A percentile compares a stretch with the other conserved stretches of the same genome.
Evolutionary conservation across 2,329 filamentous ascomycete genomes (phyloP).

Genomic region (Xylaria sp.): DNA sequence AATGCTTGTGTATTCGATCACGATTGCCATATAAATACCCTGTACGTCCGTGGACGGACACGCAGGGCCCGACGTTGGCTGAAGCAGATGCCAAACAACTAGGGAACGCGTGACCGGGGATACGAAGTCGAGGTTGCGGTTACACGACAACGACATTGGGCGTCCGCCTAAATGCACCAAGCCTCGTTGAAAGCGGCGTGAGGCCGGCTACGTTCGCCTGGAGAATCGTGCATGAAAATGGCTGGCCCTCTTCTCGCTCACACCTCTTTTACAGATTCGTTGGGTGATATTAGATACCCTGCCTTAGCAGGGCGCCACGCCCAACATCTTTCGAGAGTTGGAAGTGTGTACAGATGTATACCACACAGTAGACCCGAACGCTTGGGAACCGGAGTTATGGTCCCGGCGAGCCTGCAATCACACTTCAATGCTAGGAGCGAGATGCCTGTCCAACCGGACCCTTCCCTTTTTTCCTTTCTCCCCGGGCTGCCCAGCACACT

Average conservation of each 20-base stretch:
- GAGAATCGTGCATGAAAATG: constrained; percentile 25
- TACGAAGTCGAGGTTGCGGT: constrained; percentile 27
- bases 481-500: constrained; percentile 21
- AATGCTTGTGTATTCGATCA: background rate
- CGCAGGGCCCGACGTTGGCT: constrained; percentile 17
- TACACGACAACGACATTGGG: constrained; percentile 31
- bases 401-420: constrained; percentile 25
- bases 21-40: constrained; percentile 1
- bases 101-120: constrained; percentile 6
- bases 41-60: background rate
- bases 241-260: constrained; percentile 17
- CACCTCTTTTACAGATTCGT: constrained; percentile 19
- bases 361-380: constrained; percentile 32
- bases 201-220: constrained; percentile 30
- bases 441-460: constrained; percentile 30
- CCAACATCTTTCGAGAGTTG: constrained; percentile 18
- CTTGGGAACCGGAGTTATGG: constrained; percentile 30
- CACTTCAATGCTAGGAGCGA: constrained; percentile 19
- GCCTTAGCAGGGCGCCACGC: constrained; percentile 25
- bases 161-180: constrained; percentile 16
- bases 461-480: constrained; percentile 16
- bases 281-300: constrained; percentile 26
- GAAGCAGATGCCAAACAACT: constrained; percentile 14
- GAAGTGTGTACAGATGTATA: constrained; percentile 27
- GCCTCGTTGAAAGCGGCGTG: constrained; percentile 26